Base-by-base conservation (phyloP, 2,329 filamentous ascomycete species). In the Dryadomyces quercivorus region DNA sequence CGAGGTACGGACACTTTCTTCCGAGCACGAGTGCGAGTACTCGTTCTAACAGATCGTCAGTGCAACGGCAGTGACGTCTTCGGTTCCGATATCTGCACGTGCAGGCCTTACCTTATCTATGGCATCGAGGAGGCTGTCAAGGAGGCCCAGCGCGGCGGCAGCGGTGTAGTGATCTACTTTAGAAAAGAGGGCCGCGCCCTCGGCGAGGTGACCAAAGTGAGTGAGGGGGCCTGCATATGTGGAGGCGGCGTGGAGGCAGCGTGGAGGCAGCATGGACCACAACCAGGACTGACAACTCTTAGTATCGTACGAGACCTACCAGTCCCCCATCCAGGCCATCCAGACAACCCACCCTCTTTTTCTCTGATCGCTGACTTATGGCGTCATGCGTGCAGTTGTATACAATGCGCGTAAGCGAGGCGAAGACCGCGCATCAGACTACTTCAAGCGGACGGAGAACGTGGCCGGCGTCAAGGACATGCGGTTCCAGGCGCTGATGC, bases 61-160 rank as follows among this genome's bases (percentile, higher is more conserved):
- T 97, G 93, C 71, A 97, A 97, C 65, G 93, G 93, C 55, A 94
- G 88, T 67, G 93, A 98, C 70, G 93, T 97, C 46, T 98, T 97
- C 67, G 90, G 92, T 57, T 95, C 89, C 20, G 93, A 98, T 67
- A 97, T 97, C 64, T 97, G 93, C 72, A 97, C 93, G 13, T 97
- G 92, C 70, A 81, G 88, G 55, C 93, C 93, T 16, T 97, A 97
- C 67, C 81, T 97, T 56, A 94, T 95, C 65, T 97, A 94, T 66
- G 93, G 93, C 58, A 94, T 98, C 58, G 90, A 95, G 65, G 93
- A 97, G 69, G 93, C 93, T 13, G 92, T 98, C 62, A 95, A 94
- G 65, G 90, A 97, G 70, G 93, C 93, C 10, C 93, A 97, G 67
- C 89, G 86, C 55, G 92, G 92, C 52, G 92, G 92, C 50, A 92